Evolutionary conservation across 805 yeast species (phyloP).

Genomic region (Zygotorulaspora sp.): DNA sequence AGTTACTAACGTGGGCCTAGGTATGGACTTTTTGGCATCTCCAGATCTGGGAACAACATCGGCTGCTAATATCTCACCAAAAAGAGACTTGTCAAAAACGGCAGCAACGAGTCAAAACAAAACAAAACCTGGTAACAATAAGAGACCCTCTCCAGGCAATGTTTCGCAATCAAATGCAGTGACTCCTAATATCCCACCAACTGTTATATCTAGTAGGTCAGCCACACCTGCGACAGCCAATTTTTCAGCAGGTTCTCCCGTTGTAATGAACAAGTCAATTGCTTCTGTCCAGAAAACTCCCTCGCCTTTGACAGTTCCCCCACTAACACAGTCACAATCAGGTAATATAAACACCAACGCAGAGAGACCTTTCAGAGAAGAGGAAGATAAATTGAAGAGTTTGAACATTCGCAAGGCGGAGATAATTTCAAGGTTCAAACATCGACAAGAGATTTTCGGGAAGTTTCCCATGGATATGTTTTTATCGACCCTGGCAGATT

Average conservation of each 20-base stretch:
- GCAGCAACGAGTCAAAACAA: slow-evolving; percentile 10
- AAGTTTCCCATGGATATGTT: slow-evolving; percentile 33
- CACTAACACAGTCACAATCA: slow-evolving; percentile 8
- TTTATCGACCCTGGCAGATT: slow-evolving; percentile 32
- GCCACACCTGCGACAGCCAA: slow-evolving; percentile 22
- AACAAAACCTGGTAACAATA: slow-evolving; percentile 9
- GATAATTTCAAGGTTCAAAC: slow-evolving; percentile 33
- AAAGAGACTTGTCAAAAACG: slow-evolving; percentile 12
- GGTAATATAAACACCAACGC: slow-evolving; percentile 10
- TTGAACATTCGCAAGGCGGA: slow-evolving; percentile 31
- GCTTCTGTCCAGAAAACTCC: slow-evolving; percentile 15
- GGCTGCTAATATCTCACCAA: slow-evolving; percentile 18
- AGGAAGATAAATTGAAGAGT: slow-evolving; percentile 29
- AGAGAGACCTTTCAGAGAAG: slow-evolving; percentile 30
- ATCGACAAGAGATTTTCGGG: slow-evolving; percentile 33
- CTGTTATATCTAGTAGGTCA: slow-evolving; percentile 16
- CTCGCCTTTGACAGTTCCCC: slow-evolving; percentile 20
- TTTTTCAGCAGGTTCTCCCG: slow-evolving; percentile 16
- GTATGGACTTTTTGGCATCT: slow-evolving; percentile 22
- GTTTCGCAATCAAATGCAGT: slow-evolving; percentile 12
- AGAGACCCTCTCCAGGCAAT: slow-evolving; percentile 17
- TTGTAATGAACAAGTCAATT: slow-evolving; percentile 4
- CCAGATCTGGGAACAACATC: slow-evolving; percentile 18
- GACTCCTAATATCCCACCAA: slow-evolving; percentile 15
- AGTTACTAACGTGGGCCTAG: slow-evolving; percentile 9